phyloP scores from a whole-genome alignment of 1,139 yeast species.

The Fermentozyma sake region DNA sequence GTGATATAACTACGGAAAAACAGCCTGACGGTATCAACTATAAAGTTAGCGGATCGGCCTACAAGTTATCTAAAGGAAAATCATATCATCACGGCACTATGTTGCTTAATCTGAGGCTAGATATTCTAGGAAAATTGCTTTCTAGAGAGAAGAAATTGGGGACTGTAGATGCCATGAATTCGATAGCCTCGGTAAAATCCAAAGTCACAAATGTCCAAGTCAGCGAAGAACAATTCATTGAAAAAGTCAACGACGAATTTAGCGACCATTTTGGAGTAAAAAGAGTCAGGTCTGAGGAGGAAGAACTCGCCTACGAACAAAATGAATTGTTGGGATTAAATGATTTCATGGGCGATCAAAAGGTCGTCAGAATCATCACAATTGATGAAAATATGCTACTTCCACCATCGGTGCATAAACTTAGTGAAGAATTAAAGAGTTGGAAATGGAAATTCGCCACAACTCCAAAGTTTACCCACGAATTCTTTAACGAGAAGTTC shows the following conservation, averaged over 20 bases:
- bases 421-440: constrained; percentile 39
- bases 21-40: constrained; percentile 25
- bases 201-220: constrained; percentile 65
- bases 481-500: constrained; percentile 25
- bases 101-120: constrained; percentile 67
- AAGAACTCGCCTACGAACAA: constrained; percentile 17
- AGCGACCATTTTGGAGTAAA: constrained; percentile 25
- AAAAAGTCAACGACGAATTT: constrained; percentile 45
- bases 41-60: constrained; percentile 90
- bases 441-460: constrained; percentile 76
- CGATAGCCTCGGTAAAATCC: constrained; percentile 73
- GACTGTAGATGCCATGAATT: constrained; percentile 49
- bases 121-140: constrained; percentile 52
- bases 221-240: constrained; percentile 42
- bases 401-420: constrained; percentile 43
- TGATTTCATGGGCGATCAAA: constrained; percentile 20
- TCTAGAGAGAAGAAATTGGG: constrained; percentile 47
- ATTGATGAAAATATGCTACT: no score
- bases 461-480: constrained; percentile 63
- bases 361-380: constrained; percentile 13
- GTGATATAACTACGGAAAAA: constrained; percentile 60
- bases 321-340: constrained; percentile 33
- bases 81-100: constrained; percentile 97
- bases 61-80: constrained; percentile 74
- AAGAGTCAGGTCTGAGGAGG: constrained; percentile 7